phyloP scores from a whole-genome alignment of 179 eudicot species.

The Carnegiea gigantea region DNA sequence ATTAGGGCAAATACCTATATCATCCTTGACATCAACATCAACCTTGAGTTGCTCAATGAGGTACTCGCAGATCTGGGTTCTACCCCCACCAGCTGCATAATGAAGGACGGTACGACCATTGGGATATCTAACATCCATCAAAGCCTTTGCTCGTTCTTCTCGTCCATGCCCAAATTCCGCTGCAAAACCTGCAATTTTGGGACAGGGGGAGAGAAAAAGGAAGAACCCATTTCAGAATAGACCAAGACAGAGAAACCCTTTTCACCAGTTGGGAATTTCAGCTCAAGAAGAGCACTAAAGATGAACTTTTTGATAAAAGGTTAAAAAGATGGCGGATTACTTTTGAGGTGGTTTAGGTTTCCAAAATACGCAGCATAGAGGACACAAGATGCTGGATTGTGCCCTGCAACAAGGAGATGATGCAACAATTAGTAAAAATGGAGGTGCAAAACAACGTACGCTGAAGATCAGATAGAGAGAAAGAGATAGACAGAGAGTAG shows the following conservation, averaged over 20 bases:
- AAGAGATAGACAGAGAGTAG: constrained; percentile 1
- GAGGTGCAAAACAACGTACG: background rate
- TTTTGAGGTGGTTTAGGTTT: constrained; percentile 14
- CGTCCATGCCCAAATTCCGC: background rate
- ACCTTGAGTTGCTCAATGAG: constrained; percentile 27
- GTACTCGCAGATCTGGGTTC: constrained; percentile 29
- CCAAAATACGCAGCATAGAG: constrained; percentile 28
- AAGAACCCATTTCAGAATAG: constrained; percentile 9
- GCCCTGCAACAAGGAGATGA: constrained; percentile 16
- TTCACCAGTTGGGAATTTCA: background rate
- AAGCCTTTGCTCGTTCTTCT: background rate
- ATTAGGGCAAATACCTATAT: constrained; percentile 18
- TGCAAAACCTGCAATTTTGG: constrained; percentile 13
- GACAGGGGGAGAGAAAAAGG: background rate
- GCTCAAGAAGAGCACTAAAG: background rate
- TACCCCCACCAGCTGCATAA: constrained; percentile 26
- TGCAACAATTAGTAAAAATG: background rate
- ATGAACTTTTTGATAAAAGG: background rate
- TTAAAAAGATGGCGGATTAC: constrained; percentile 7
- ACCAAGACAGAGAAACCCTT: constrained; percentile 16
- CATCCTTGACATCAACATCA: constrained; percentile 19
- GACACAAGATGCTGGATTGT: background rate
- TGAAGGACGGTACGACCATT: constrained; percentile 22
- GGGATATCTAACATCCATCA: constrained; percentile 13
- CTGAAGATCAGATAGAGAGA: background rate